phyloP scores from a whole-genome alignment of 768 basidiomycete genomes.

The Podaxis carcinomalis region DNA sequence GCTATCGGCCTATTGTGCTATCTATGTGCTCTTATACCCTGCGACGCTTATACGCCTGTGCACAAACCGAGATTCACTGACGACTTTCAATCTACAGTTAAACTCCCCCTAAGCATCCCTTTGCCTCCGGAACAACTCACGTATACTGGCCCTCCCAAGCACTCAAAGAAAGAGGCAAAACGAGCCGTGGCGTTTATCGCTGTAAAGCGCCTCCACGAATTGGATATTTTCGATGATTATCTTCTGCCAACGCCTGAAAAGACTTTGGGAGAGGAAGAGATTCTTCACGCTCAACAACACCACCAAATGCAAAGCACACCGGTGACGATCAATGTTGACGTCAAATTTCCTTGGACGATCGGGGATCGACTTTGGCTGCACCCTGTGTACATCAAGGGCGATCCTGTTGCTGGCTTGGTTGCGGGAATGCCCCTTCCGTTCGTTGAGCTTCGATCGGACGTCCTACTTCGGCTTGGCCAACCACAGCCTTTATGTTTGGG shows the following conservation, averaged over 20 bases:
- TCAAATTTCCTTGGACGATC: slow-evolving; percentile 66
- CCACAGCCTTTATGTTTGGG: slow-evolving; percentile 32
- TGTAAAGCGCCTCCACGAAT: slow-evolving; percentile 59
- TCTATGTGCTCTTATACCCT: slow-evolving; percentile 75
- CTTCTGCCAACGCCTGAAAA: slow-evolving; percentile 65
- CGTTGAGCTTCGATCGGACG: slow-evolving; percentile 35
- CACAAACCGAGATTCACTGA: slow-evolving; percentile 60
- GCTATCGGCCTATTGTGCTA: slow-evolving; percentile 67
- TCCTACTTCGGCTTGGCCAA: slow-evolving; percentile 29
- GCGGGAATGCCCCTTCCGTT: slow-evolving; percentile 56
- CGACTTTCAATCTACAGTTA: slow-evolving; percentile 53
- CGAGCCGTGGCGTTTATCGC: slow-evolving; percentile 80
- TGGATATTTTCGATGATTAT: slow-evolving; percentile 81
- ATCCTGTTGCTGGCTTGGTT: slow-evolving; percentile 54
- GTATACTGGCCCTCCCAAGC: slow-evolving; percentile 54
- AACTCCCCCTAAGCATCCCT: slow-evolving; percentile 65
- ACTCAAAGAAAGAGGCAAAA: slow-evolving; percentile 77
- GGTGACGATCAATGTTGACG: slow-evolving; percentile 51
- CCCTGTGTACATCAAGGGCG: slow-evolving; percentile 46
- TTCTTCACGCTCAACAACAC: slow-evolving; percentile 41
- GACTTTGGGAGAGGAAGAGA: slow-evolving; percentile 43
- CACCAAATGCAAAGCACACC: slow-evolving; percentile 39
- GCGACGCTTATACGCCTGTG: slow-evolving; percentile 61
- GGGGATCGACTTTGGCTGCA: slow-evolving; percentile 61
- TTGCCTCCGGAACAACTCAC: slow-evolving; percentile 48